These are phyloP conservation scores for Tephrocybe sp. DNA, from an alignment of 768 basidiomycete genomes.

Conservation along the genomic window DNA sequence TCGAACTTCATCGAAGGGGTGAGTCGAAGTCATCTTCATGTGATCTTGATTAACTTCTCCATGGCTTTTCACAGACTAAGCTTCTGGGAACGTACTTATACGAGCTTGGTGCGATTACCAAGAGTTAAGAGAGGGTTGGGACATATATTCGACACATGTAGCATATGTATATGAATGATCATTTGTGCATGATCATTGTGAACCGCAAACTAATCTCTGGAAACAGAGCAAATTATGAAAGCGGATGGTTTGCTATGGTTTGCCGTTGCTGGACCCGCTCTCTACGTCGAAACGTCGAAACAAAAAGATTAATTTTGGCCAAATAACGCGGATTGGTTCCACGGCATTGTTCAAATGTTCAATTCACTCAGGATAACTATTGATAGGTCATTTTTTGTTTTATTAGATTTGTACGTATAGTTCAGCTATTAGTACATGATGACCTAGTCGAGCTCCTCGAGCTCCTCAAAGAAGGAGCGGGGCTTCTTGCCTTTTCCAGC, in stretches of 20 bases:
- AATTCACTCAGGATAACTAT: too few relatives aligned
- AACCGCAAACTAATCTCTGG: too few relatives aligned
- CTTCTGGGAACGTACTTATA: conserved; percentile 80
- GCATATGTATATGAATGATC: neutral
- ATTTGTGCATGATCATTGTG: neutral
- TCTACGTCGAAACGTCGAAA: too few relatives aligned
- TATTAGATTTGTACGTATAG: too few relatives aligned
- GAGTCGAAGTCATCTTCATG: conserved; percentile 23
- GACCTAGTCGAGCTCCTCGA: neutral
- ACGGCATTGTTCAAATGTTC: too few relatives aligned
- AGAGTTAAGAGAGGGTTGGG: neutral
- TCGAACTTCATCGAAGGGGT: conserved; percentile 88
- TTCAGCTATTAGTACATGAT: too few relatives aligned
- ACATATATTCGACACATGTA: neutral
- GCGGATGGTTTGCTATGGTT: too few relatives aligned
- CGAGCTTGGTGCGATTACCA: conserved; percentile 49
- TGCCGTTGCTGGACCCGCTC: too few relatives aligned
- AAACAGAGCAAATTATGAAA: too few relatives aligned
- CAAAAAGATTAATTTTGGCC: too few relatives aligned
- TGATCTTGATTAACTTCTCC: conserved; percentile 3
- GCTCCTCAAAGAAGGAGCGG: neutral
- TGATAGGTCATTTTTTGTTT: too few relatives aligned
- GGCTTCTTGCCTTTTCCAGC: conserved; percentile 5
- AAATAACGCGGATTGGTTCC: too few relatives aligned
- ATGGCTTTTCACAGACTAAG: conserved; percentile 50